Evolutionary conservation across 2,329 filamentous ascomycete genomes (phyloP).

Genomic region (Fusarium circinatum): DNA sequence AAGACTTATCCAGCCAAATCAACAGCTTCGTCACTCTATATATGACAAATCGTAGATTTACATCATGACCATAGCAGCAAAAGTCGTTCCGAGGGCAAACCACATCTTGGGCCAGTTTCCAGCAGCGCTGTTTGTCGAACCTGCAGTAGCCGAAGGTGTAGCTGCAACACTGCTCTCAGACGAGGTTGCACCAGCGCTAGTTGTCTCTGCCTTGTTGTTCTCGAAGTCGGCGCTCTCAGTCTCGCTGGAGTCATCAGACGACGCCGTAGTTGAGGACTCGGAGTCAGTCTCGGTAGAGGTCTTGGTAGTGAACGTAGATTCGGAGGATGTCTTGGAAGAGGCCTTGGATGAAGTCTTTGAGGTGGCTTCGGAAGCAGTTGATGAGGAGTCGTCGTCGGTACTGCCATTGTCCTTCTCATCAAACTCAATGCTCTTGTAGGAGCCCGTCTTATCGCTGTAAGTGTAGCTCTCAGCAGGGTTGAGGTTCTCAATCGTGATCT

Average conservation of each 20-base stretch:
- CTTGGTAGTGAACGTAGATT: not conserved
- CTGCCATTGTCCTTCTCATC: conserved; percentile 17
- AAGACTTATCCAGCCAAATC: not conserved
- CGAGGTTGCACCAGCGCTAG: not conserved
- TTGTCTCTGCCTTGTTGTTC: conserved; percentile 18
- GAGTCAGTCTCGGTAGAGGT: not conserved
- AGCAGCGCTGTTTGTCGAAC: not conserved
- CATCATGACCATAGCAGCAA: conserved; percentile 9
- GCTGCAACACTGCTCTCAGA: conserved; percentile 3
- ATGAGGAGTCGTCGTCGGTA: not conserved
- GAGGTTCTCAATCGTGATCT: conserved; percentile 56
- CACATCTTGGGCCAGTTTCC: conserved; percentile 16
- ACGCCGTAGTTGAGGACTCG: conserved; percentile 5
- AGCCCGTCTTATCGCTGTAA: conserved; percentile 41
- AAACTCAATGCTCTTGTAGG: conserved; percentile 40
- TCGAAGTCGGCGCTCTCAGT: conserved; percentile 10
- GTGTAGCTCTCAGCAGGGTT: conserved; percentile 49
- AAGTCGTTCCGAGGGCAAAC: not conserved
- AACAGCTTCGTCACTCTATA: not conserved
- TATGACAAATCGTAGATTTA: not conserved
- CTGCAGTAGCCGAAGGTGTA: conserved; percentile 1
- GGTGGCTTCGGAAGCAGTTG: not conserved
- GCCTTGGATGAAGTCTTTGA: not conserved
- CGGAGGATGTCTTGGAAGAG: not conserved
- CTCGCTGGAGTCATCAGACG: not conserved